These are phyloP conservation scores for Cladosporium sp. DNA, from an alignment of 2,329 filamentous ascomycete species.

Conservation along the genomic window DNA sequence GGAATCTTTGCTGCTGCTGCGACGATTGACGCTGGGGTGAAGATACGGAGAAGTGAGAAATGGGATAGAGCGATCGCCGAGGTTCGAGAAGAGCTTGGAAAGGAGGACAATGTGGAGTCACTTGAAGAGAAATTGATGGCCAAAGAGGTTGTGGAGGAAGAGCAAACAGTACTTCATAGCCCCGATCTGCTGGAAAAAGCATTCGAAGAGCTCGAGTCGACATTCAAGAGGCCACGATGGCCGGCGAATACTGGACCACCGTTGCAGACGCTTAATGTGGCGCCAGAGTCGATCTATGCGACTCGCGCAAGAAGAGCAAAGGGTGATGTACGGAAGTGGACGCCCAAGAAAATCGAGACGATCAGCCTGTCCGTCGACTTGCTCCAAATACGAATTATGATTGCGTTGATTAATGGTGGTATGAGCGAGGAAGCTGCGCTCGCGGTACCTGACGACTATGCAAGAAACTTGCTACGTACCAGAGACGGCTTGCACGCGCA, in stretches of 20 bases:
- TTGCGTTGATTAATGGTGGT: constrained; percentile 20
- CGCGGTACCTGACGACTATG: constrained; percentile 24
- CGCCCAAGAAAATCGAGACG: constrained; percentile 40
- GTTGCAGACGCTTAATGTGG: constrained; percentile 29
- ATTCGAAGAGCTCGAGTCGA: constrained; percentile 18
- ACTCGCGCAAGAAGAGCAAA: constrained; percentile 1
- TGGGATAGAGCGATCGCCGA: constrained; percentile 60
- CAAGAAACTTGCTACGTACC: constrained; percentile 13
- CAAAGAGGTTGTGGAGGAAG: constrained; percentile 1
- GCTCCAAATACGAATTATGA: constrained; percentile 36
- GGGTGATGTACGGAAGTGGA: constrained; percentile 21
- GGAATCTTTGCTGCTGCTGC: constrained; percentile 63
- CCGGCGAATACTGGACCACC: constrained; percentile 38
- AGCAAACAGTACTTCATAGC: not conserved
- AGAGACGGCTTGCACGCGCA: not conserved
- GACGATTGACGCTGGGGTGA: constrained; percentile 57
- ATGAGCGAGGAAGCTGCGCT: constrained; percentile 16
- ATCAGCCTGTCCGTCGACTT: constrained; percentile 39
- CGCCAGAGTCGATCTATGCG: constrained; percentile 46
- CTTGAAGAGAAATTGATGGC: not conserved
- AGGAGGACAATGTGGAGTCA: constrained; percentile 29
- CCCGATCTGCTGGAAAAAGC: constrained; percentile 13
- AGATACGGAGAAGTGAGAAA: constrained; percentile 55
- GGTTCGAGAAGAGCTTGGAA: constrained; percentile 47
- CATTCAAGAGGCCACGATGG: constrained; percentile 24